phyloP scores from a whole-genome alignment of 805 yeast species.

The Saturnispora sekii region DNA sequence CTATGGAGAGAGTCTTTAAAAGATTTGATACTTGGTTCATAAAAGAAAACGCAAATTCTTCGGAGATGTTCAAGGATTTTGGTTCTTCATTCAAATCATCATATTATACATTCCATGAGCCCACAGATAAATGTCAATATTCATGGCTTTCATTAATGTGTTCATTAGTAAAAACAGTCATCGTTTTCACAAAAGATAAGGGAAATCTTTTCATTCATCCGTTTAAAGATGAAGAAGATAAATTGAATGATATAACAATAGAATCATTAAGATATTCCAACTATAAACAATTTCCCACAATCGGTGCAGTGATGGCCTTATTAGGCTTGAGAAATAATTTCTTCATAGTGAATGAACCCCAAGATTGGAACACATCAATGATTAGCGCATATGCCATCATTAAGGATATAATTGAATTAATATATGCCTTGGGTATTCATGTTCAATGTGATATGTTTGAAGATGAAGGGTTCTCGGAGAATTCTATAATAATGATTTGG shows the following conservation, averaged over 20 bases:
- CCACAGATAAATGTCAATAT: slow-evolving; percentile 11
- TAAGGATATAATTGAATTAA: not conserved
- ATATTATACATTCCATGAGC: slow-evolving; percentile 7
- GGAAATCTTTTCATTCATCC: slow-evolving; percentile 1
- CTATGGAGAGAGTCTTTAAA: slow-evolving; percentile 7
- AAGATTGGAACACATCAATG: not conserved
- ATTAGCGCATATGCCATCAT: not conserved
- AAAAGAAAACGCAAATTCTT: slow-evolving; percentile 6
- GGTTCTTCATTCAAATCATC: not conserved
- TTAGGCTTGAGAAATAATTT: slow-evolving; percentile 1
- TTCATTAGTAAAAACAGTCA: slow-evolving; percentile 9
- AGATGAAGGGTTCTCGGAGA: slow-evolving; percentile 2
- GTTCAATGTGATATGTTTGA: slow-evolving; percentile 1
- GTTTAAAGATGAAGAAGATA: not conserved
- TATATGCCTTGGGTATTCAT: not conserved
- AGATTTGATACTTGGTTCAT: slow-evolving; percentile 11
- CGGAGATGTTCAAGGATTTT: not conserved
- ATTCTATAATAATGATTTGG: slow-evolving; percentile 11
- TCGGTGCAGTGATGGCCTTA: not conserved
- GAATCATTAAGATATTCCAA: not conserved
- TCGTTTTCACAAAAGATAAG: slow-evolving; percentile 7
- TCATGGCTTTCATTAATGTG: slow-evolving; percentile 15
- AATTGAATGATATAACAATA: not conserved
- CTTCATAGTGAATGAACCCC: not conserved
- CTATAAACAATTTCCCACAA: not conserved